Evolutionary conservation across 148 eudicot genomes (phyloP).

Genomic region (Chenopodium album): DNA sequence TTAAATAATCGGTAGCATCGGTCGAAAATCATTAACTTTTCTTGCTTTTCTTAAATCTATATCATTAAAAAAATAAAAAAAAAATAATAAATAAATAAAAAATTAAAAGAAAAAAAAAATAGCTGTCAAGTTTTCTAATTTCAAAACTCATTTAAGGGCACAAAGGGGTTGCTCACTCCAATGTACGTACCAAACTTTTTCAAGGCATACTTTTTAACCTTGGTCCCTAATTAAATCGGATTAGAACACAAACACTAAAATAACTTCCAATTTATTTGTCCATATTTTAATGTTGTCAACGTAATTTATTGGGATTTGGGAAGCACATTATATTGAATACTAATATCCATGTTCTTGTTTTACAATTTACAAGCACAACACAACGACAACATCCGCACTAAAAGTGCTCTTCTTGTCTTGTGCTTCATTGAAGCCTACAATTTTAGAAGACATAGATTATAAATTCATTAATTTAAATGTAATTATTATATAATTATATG

Average conservation of each 20-base stretch:
- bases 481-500: not conserved
- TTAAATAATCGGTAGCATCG: too few relatives aligned
- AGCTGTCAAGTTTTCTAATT: too few relatives aligned
- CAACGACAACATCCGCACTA: not conserved
- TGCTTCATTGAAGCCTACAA: slow-evolving; percentile 20
- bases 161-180: not conserved
- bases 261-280: not conserved
- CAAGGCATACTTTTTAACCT: slow-evolving; percentile 13
- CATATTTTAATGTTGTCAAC: slow-evolving; percentile 17
- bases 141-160: not conserved
- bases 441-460: too few relatives aligned
- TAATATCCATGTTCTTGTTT: not conserved
- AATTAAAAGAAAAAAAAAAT: too few relatives aligned
- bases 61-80: too few relatives aligned
- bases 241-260: not conserved
- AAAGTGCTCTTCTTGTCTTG: slow-evolving; percentile 17
- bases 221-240: not conserved
- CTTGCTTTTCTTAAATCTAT: too few relatives aligned
- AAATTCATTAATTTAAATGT: too few relatives aligned
- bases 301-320: not conserved
- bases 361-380: slow-evolving; percentile 16
- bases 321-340: slow-evolving; percentile 10
- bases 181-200: slow-evolving; percentile 1
- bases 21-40: too few relatives aligned
- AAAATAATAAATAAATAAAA: too few relatives aligned